Conservation (phyloP, 1,284 basidiomycete species). For the Lignosus rhinocerotis region DNA sequence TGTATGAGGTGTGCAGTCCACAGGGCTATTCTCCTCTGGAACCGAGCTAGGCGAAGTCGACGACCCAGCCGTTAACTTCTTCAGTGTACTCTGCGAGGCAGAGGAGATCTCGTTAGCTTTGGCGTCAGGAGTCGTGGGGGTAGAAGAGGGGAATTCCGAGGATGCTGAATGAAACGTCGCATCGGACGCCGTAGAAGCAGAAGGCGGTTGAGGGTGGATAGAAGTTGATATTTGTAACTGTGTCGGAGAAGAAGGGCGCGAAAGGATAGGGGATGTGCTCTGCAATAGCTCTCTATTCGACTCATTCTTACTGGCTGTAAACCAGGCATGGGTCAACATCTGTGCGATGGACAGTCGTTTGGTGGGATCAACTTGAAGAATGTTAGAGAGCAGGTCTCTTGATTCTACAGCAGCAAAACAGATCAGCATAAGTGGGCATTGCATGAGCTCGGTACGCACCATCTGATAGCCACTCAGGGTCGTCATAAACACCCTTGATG, state of each 20-base stretch:
- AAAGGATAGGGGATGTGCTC: conserved; percentile 30
- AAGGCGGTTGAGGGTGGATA: conserved; percentile 39
- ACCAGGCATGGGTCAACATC: conserved; percentile 92
- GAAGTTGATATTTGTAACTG: conserved; percentile 27
- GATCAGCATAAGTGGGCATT: background rate
- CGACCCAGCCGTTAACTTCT: conserved; percentile 22
- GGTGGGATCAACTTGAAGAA: conserved; percentile 80
- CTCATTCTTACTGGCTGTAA: conserved; percentile 43
- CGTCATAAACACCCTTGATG: conserved; percentile 85
- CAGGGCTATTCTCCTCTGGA: conserved; percentile 39
- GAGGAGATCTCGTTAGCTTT: background rate
- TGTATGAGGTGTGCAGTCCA: conserved; percentile 11
- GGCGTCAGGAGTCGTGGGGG: conserved; percentile 56
- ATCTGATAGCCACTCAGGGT: conserved; percentile 87
- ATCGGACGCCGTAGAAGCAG: conserved; percentile 47
- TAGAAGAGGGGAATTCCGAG: conserved; percentile 52
- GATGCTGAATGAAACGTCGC: conserved; percentile 55
- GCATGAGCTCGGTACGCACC: conserved; percentile 46
- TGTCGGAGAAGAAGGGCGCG: conserved; percentile 27
- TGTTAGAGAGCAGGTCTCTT: conserved; percentile 74
- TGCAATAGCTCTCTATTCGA: conserved; percentile 32
- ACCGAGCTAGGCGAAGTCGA: conserved; percentile 33
- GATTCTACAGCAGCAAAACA: conserved; percentile 58
- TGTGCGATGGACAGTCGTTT: conserved; percentile 81
- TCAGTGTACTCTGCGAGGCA: conserved; percentile 40